phyloP scores from a whole-genome alignment of 495 filamentous ascomycete species.

The Gamarada debralockiae region DNA sequence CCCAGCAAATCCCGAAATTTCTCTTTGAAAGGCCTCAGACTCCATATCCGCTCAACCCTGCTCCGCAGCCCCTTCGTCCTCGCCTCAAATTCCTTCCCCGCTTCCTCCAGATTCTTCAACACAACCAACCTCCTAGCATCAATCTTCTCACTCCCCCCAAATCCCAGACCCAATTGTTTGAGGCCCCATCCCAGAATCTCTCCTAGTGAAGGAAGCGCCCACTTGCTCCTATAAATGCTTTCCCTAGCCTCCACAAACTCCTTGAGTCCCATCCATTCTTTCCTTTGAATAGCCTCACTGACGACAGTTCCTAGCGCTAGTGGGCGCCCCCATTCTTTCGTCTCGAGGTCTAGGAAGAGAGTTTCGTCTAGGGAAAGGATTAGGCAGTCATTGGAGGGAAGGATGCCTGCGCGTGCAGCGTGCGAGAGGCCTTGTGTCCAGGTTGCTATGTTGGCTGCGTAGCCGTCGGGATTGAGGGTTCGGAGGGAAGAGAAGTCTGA shows the following conservation, averaged over 20 bases:
- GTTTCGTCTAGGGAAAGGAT: conserved; percentile 64
- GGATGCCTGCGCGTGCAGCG: conserved; percentile 63
- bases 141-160: conserved; percentile 37
- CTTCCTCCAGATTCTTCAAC: conserved; percentile 53
- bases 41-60: conserved; percentile 56
- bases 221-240: conserved; percentile 64
- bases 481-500: conserved; percentile 82
- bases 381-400: conserved; percentile 54
- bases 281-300: conserved; percentile 65
- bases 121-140: conserved; percentile 53
- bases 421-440: conserved; percentile 74
- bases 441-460: conserved; percentile 75
- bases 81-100: conserved; percentile 41
- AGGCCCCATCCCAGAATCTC: conserved; percentile 72
- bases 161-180: conserved; percentile 60
- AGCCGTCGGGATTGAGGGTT: conserved; percentile 86
- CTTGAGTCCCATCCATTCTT: conserved; percentile 63
- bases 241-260: conserved; percentile 55
- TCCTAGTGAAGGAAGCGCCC: conserved; percentile 50
- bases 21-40: conserved; percentile 57
- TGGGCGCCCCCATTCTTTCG: conserved; percentile 75
- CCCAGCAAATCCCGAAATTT: conserved; percentile 52
- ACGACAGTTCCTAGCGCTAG: conserved; percentile 79
- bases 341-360: conserved; percentile 67
- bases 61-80: conserved; percentile 24